Evolutionary conservation across 805 yeast genomes (phyloP).

Genomic region (Scheffersomyces lignosus): DNA sequence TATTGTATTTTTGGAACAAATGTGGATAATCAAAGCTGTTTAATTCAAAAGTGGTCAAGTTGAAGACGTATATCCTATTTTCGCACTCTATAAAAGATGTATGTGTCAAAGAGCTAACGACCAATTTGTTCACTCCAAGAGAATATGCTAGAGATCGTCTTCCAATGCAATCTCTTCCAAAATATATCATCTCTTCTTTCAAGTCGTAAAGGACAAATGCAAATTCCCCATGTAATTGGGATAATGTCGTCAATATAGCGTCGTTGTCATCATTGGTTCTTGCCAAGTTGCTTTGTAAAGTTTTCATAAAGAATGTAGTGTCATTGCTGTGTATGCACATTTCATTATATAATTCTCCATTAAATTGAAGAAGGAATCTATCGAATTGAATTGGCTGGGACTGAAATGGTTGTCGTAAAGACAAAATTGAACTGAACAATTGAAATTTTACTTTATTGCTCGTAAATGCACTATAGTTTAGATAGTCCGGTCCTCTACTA

Average conservation of each 20-base stretch:
- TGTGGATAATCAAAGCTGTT: not conserved
- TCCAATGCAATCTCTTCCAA: conserved; percentile 85
- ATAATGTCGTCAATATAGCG: conserved; percentile 44
- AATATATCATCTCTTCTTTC: conserved; percentile 47
- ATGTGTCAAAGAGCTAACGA: conserved; percentile 36
- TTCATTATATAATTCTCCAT: conserved; percentile 82
- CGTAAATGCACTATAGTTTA: conserved; percentile 15
- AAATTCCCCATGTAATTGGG: conserved; percentile 73
- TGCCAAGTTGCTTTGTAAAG: conserved; percentile 24
- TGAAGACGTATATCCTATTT: conserved; percentile 49
- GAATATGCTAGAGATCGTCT: conserved; percentile 68
- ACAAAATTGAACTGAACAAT: conserved; percentile 69
- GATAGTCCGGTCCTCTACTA: conserved; percentile 64
- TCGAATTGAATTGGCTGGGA: conserved; percentile 59
- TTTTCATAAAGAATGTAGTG: conserved; percentile 51
- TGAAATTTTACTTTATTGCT: conserved; percentile 21
- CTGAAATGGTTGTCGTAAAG: conserved; percentile 77
- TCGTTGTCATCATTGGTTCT: conserved; percentile 5
- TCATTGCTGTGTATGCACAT: conserved; percentile 60
- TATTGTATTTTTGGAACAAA: not conserved
- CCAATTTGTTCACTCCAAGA: conserved; percentile 30
- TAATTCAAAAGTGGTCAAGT: conserved; percentile 16
- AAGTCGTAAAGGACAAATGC: conserved; percentile 60
- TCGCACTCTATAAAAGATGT: conserved; percentile 51
- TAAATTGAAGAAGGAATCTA: conserved; percentile 61